Evolutionary conservation across 805 yeast genomes (phyloP), one percentile per base, ranked within the genome.

Genomic region (Suhomyces pyralidae): DNA sequence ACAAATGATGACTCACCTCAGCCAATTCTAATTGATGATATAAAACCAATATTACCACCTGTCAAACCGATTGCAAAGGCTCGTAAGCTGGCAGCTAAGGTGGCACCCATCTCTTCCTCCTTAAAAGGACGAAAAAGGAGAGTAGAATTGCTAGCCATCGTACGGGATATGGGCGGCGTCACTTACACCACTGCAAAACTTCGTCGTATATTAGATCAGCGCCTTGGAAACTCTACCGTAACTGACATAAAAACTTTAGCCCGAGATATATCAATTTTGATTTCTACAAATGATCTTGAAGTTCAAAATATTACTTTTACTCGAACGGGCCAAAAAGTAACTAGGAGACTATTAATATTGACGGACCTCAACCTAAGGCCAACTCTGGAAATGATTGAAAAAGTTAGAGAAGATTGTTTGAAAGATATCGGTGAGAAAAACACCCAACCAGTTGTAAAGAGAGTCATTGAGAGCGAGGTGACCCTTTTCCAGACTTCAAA

Each of bases 191-290:
- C 70, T 8, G 69, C 71, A 5, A 58, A 58, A 9, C 59, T 75
- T n/a, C 58, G 73, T 40, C 61, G 77, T 14, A 48, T 52, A 9
- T 54, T 75, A 19, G 78, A 75, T 55, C 58, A 58, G 48, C 56
- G 58, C 19, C 61, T 75, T 26, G 68, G 64, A 2, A 56, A 50
- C 32, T 45, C 57, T 1, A 70, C 76, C 7, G 46, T 55, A 3
- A 74, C 77, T 1, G 79, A 75, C 54, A 61, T 58, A 36, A 75
- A 74, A 51, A 75, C 79, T 0, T 56, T 75, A 15, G 70, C 70
- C 3, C 58, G 79, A 34, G 79, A 75, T 50, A 68, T 75, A 4
- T 63, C 66, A 1, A 51, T 59, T 14, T 58, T 75, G 20, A 65
- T 68, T 9, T 48, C 59, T 22, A 45, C 58, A 17, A 50, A 60